These are phyloP conservation scores for Perilla frutescens DNA, from an alignment of 257 asterid genomes.

Conservation along the genomic window DNA sequence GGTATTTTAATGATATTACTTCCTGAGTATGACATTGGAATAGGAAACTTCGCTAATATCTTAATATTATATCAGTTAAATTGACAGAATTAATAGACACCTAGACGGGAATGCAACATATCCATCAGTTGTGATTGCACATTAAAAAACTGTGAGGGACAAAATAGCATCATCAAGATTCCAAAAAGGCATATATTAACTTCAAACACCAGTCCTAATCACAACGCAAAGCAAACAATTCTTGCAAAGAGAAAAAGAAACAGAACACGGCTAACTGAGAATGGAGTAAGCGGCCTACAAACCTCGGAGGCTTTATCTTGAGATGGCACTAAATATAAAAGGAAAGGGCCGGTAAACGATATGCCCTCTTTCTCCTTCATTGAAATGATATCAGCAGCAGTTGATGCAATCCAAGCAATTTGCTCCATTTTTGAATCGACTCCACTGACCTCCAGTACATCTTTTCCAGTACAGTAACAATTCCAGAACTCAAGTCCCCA, in stretches of 20 bases:
- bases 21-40: neutral
- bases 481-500: constrained; percentile 95
- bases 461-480: constrained; percentile 60
- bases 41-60: neutral
- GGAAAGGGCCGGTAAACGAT: constrained; percentile 66
- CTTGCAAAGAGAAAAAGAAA: neutral
- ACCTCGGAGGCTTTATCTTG: constrained; percentile 85
- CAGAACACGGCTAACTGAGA: neutral
- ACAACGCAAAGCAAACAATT: too few relatives aligned
- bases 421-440: constrained; percentile 57
- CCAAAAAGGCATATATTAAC: too few relatives aligned
- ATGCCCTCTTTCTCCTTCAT: constrained; percentile 76
- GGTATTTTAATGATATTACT: neutral
- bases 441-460: constrained; percentile 66
- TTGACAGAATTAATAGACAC: neutral
- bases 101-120: neutral
- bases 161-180: neutral
- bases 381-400: constrained; percentile 78
- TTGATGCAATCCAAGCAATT: constrained; percentile 89
- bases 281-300: constrained; percentile 23
- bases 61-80: neutral
- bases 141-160: neutral
- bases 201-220: too few relatives aligned
- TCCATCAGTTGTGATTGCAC: neutral
- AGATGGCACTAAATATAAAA: constrained; percentile 80